These are phyloP conservation scores for Globisporangium camurandrum DNA, from an alignment of 352 stramenopile genomes.

Conservation along the genomic window DNA sequence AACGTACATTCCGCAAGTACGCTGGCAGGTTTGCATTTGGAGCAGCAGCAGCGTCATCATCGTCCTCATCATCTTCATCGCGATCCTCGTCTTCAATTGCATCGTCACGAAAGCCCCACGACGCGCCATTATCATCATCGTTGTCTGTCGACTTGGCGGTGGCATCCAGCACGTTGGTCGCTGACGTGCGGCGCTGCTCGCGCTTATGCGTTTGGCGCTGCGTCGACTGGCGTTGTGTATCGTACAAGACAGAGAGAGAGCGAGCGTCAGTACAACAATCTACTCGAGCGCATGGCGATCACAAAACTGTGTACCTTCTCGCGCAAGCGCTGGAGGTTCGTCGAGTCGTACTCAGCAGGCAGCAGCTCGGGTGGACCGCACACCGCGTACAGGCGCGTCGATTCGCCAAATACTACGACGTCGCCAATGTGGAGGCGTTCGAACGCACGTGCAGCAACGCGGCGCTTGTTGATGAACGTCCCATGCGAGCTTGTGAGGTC, in stretches of 20 bases:
- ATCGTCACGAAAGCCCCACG: slow-evolving; percentile 84
- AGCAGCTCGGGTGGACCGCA: slow-evolving; percentile 58
- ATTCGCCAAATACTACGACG: slow-evolving; percentile 84
- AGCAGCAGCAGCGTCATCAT: neutral
- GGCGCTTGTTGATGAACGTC: slow-evolving; percentile 82
- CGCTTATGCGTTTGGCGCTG: slow-evolving; percentile 15
- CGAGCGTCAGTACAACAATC: neutral
- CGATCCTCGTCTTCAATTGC: slow-evolving; percentile 54
- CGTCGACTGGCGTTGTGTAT: neutral
- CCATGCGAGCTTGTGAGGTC: slow-evolving; percentile 80
- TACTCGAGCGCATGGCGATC: neutral
- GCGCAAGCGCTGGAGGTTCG: slow-evolving; percentile 28
- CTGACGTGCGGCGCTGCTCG: too few relatives aligned
- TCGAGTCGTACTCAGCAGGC: slow-evolving; percentile 71
- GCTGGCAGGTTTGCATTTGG: slow-evolving; percentile 36
- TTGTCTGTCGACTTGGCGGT: neutral
- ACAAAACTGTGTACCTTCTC: slow-evolving; percentile 19
- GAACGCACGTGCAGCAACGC: slow-evolving; percentile 34
- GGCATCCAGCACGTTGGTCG: slow-evolving; percentile 8
- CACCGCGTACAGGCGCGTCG: slow-evolving; percentile 73
- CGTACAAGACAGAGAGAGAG: neutral
- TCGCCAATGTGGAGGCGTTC: slow-evolving; percentile 71
- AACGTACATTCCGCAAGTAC: slow-evolving; percentile 60
- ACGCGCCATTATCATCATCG: slow-evolving; percentile 26
- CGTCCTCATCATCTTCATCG: slow-evolving; percentile 19